phyloP scores from a whole-genome alignment of 345 rosid species.

The Bruguiera gymnorhiza region DNA sequence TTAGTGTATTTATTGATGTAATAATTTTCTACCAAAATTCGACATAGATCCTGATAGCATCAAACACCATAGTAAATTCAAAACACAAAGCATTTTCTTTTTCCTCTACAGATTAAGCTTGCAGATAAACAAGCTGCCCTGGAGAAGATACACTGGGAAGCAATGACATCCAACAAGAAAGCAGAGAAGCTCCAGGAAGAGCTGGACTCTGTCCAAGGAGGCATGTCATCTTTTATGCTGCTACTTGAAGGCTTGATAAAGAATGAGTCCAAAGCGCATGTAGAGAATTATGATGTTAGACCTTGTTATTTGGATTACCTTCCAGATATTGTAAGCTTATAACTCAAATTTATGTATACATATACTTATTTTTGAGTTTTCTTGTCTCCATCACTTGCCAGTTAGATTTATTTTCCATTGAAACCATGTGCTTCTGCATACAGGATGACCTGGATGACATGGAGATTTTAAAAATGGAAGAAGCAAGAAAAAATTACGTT shows the following conservation, averaged over 20 bases:
- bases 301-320: slow-evolving; percentile 50
- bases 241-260: slow-evolving; percentile 63
- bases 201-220: slow-evolving; percentile 59
- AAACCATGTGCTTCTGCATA: not conserved
- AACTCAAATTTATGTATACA: not conserved
- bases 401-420: not conserved
- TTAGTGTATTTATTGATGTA: not conserved
- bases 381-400: not conserved
- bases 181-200: slow-evolving; percentile 75
- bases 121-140: slow-evolving; percentile 97
- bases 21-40: not conserved
- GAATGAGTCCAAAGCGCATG: slow-evolving; percentile 28
- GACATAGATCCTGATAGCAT: not conserved
- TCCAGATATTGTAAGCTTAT: slow-evolving; percentile 56
- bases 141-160: slow-evolving; percentile 93
- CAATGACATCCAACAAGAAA: slow-evolving; percentile 58
- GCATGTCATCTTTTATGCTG: slow-evolving; percentile 50
- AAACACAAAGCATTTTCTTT: not conserved
- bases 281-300: slow-evolving; percentile 54
- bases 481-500: slow-evolving; percentile 70
- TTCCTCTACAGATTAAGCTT: slow-evolving; percentile 63
- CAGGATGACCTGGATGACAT: slow-evolving; percentile 56
- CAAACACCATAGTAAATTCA: too few species aligned
- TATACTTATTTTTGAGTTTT: not conserved
- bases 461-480: slow-evolving; percentile 68